These are phyloP conservation scores for Sclerotinia sclerotiorum DNA, from an alignment of 2,329 filamentous ascomycete species.

Conservation along the genomic window DNA sequence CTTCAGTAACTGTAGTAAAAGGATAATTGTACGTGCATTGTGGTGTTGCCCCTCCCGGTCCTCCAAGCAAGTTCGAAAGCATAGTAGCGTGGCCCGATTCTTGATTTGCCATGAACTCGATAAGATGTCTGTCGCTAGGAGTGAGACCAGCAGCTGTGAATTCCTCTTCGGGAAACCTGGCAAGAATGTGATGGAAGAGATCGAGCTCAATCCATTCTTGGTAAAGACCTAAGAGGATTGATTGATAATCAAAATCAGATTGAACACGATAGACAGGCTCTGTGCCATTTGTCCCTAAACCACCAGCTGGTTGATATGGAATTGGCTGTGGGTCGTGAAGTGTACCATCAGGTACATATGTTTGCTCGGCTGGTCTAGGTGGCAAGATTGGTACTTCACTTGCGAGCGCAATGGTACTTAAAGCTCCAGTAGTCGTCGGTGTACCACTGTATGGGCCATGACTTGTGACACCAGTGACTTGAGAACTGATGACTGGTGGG, in stretches of 20 bases:
- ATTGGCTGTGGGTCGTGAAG: slow-evolving; percentile 67
- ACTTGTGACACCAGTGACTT: slow-evolving; percentile 58
- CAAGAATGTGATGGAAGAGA: slow-evolving; percentile 74
- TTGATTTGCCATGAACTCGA: slow-evolving; percentile 75
- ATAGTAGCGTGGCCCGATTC: slow-evolving; percentile 77
- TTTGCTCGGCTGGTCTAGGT: slow-evolving; percentile 61
- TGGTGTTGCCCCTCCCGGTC: slow-evolving; percentile 56
- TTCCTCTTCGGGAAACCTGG: slow-evolving; percentile 65
- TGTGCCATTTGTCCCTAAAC: slow-evolving; percentile 59
- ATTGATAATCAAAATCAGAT: slow-evolving; percentile 82
- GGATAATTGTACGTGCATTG: slow-evolving; percentile 82
- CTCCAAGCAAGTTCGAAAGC: slow-evolving; percentile 74
- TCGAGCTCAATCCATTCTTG: slow-evolving; percentile 86
- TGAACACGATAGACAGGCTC: slow-evolving; percentile 64
- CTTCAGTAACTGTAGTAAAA: slow-evolving; percentile 71
- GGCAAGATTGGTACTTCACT: slow-evolving; percentile 58
- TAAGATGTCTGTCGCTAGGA: slow-evolving; percentile 66
- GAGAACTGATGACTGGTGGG: slow-evolving; percentile 47
- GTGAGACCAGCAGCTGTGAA: slow-evolving; percentile 68
- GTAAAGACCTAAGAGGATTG: slow-evolving; percentile 68
- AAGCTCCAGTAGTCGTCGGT: slow-evolving; percentile 68
- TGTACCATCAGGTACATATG: slow-evolving; percentile 69
- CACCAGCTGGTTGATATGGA: slow-evolving; percentile 48
- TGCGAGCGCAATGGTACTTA: slow-evolving; percentile 57
- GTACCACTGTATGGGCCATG: slow-evolving; percentile 69